A percentile compares a stretch with the other conserved stretches of the same genome.
phyloP scores from a whole-genome alignment of 371 early-diverging fungal genomes.

The Cokeromyces recurvatus region DNA sequence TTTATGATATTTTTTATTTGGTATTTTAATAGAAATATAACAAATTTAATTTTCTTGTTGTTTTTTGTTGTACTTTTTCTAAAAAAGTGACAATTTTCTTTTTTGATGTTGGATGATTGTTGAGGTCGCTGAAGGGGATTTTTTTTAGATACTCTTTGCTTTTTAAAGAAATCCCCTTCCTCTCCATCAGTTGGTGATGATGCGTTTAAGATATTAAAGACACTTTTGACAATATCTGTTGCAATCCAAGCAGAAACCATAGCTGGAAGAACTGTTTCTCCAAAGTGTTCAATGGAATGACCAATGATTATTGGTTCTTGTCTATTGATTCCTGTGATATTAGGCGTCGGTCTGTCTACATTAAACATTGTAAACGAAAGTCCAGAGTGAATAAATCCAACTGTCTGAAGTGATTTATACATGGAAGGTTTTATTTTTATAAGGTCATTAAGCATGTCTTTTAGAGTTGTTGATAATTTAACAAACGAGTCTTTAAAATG shows the following conservation, averaged over 20 bases:
- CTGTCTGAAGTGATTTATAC: background rate
- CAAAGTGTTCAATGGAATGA: conserved; percentile 10
- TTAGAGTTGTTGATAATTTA: conserved; percentile 1
- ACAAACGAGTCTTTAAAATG: background rate
- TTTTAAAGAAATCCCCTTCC: conserved; percentile 1
- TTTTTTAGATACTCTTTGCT: background rate
- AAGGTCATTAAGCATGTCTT: conserved; percentile 1
- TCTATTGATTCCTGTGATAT: conserved; percentile 3
- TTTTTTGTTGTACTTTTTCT: too few species aligned
- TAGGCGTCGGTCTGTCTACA: conserved; percentile 6
- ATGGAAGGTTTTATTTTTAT: background rate
- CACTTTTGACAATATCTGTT: conserved; percentile 3
- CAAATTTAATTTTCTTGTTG: too few species aligned
- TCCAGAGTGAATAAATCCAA: conserved; percentile 7
- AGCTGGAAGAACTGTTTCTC: conserved; percentile 1
- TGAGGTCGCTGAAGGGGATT: too few species aligned
- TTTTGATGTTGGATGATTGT: too few species aligned
- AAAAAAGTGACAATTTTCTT: too few species aligned
- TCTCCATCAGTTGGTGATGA: conserved; percentile 5
- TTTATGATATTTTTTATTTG: too few species aligned
- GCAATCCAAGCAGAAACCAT: conserved; percentile 7
- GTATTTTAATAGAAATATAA: too few species aligned
- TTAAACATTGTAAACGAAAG: conserved; percentile 2
- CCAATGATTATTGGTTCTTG: conserved; percentile 4
- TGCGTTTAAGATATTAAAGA: conserved; percentile 2